These are phyloP conservation scores for Cladorrhinum samala DNA, from an alignment of 495 filamentous ascomycete species.

Conservation along the genomic window DNA sequence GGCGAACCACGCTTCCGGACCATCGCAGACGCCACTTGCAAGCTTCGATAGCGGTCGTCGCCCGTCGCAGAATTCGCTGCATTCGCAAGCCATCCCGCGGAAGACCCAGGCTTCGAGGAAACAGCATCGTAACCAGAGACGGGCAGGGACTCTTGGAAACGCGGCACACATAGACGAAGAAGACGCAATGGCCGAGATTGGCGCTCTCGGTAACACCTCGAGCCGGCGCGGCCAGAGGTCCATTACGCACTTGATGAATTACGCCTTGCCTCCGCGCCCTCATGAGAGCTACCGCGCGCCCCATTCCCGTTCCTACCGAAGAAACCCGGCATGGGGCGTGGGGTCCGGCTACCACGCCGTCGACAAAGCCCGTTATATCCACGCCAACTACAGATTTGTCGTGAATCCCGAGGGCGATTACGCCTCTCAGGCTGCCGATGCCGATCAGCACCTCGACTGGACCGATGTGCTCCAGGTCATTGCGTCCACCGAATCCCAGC, in stretches of 20 bases:
- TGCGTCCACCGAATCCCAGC: slow-evolving; percentile 82
- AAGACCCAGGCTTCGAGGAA: slow-evolving; percentile 71
- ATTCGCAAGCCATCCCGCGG: slow-evolving; percentile 48
- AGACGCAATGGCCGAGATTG: slow-evolving; percentile 77
- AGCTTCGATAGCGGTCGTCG: slow-evolving; percentile 56
- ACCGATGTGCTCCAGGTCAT: slow-evolving; percentile 83
- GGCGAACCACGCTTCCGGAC: slow-evolving; percentile 12
- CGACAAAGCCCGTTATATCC: slow-evolving; percentile 92
- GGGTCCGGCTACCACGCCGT: slow-evolving; percentile 87
- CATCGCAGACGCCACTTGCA: slow-evolving; percentile 2
- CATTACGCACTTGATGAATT: slow-evolving; percentile 95
- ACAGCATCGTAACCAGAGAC: slow-evolving; percentile 59
- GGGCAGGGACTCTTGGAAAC: slow-evolving; percentile 26
- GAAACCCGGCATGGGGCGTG: slow-evolving; percentile 74
- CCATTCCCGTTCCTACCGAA: slow-evolving; percentile 43
- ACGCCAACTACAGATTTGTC: slow-evolving; percentile 96
- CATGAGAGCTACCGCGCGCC: slow-evolving; percentile 47
- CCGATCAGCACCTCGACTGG: slow-evolving; percentile 91
- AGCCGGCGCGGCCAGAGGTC: slow-evolving; percentile 90
- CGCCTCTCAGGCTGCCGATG: slow-evolving; percentile 70
- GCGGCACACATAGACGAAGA: slow-evolving; percentile 47
- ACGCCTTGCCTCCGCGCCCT: slow-evolving; percentile 72
- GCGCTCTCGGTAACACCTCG: slow-evolving; percentile 74
- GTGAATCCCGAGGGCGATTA: slow-evolving; percentile 80
- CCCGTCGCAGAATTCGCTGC: slow-evolving; percentile 50